phyloP scores from a whole-genome alignment of 2,329 filamentous ascomycete genomes.

The Ceratocystis lukuohia region DNA sequence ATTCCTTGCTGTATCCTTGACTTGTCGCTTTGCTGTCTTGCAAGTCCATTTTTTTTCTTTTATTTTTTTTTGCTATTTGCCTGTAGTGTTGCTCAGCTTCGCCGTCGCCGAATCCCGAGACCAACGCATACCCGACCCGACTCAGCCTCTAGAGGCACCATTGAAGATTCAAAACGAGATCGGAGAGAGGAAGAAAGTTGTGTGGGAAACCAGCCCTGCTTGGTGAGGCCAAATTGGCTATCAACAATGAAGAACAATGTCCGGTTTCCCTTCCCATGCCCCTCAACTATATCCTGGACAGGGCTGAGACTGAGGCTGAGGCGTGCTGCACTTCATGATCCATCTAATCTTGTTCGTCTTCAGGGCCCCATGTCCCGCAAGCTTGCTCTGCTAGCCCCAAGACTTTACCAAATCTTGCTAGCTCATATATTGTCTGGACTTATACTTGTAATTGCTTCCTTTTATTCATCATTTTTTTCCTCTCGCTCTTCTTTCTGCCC shows the following conservation, averaged over 20 bases:
- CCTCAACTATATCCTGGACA: neutral
- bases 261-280: no score
- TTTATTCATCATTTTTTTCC: no score
- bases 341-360: slow-evolving; percentile 4
- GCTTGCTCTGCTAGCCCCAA: neutral
- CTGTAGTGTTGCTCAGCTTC: neutral
- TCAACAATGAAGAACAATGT: no score
- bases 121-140: neutral
- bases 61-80: neutral
- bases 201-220: no score
- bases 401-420: no score
- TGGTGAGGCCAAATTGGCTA: no score
- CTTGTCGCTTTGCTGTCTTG: neutral
- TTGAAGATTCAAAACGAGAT: neutral
- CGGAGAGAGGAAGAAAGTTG: neutral
- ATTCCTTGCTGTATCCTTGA: neutral
- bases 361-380: neutral
- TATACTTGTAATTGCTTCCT: no score
- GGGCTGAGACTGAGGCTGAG: neutral
- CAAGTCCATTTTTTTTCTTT: neutral
- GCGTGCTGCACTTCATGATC: neutral
- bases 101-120: slow-evolving; percentile 5
- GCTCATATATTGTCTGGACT: no score
- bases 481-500: no score
- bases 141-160: neutral